Base-by-base conservation (phyloP, 2,329 filamentous ascomycete species). In the Apiospora koreana region DNA sequence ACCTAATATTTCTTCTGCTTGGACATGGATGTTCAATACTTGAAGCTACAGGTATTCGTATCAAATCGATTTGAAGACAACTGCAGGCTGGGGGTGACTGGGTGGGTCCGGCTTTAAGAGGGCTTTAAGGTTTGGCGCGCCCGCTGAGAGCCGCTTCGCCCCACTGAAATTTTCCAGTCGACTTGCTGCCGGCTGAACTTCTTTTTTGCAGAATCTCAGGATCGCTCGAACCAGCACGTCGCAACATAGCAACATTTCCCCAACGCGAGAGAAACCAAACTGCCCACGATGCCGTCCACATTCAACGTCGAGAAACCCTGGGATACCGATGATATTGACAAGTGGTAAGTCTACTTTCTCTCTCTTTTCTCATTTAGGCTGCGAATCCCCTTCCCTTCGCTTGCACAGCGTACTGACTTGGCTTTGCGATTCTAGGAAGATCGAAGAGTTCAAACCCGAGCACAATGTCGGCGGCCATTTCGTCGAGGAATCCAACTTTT, bases 301-400 rank as follows among this genome's bases (percentile, higher is more conserved):
- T 48, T 68, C 62, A 70, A 71, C 45, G 66, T 54, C 28, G 66
- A 68, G 2, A 68, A 68, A 23, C 66, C 66, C 28, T 97, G 95
- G 95, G 95, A 98, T 78, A 97, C 95, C 70, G 95, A 97, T 73
- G 96, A 98, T 78, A 94, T 98, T 74, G 95, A 98, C 84, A 97
- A 98, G 81, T 98, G 94, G 94, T 95, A 62, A n/a, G 54, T 62
- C 21, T 3, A 10, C 4, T 23, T 10, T 10, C 1, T 38, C 8
- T n/a, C 9, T 6, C 38, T 38, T 35, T 12, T 8, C 31, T 31
- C 9, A 5, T 38, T 28, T 6, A 38, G 8, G 8, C 31, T 38
- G 31, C 2, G 21, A 38, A 38, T n/a, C 2, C 54, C 18, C 18
- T 38, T 62, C 7, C 9, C 21, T 62, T 38, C 18, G 16, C 35